Evolutionary conservation across 2,329 filamentous ascomycete species (phyloP), one percentile per base, ranked within the genome.

Genomic region (Apiospora kogelbergensis): DNA sequence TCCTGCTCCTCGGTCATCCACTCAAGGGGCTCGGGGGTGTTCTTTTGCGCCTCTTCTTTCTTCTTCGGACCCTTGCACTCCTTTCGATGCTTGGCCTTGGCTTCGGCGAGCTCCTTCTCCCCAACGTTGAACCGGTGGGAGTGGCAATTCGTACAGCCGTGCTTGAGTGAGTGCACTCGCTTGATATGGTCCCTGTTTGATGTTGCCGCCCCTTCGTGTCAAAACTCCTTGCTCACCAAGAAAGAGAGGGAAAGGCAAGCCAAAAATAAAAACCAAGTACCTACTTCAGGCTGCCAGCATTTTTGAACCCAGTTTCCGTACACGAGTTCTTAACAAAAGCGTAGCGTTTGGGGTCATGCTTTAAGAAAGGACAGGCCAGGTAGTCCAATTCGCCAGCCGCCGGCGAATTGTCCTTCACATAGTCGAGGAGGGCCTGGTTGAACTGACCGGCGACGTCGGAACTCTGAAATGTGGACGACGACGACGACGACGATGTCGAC

Each of bases 1-100:
- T 65, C 63, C 7, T 65, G 63, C 63, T 24, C 41, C n/a, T 65
- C 41, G n/a, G n/a, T 65, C 63, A 65, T 65, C 63, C 63, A 65
- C 63, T 65, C 63, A 41, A 41, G 9, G 63, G 41, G 37, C 11
- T 65, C n/a, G 10, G 26, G 20, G n/a, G n/a, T 17, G 10, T 64
- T 20, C 13, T 42, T n/a, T 15, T 40, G 13, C 6, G 17, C 60
- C 6, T 11, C 30, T 37, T 20, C 5, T 10, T 60, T 37, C 53
- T 60, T 10, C 17, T 11, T 37, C 30, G 30, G 7, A 3, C 30
- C 53, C 17, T 37, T 60, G 30, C 53, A 60, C 30, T n/a, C 22
- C 37, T 65, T 42, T 20, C 41, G 20, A 13, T 65, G 63, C 15
- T 65, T 65, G n/a, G 6, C 3, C 37, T 44, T 65, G 37, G 37